phyloP scores from a whole-genome alignment of 2,329 filamentous ascomycete species.

The Ceratocystis harringtonii region DNA sequence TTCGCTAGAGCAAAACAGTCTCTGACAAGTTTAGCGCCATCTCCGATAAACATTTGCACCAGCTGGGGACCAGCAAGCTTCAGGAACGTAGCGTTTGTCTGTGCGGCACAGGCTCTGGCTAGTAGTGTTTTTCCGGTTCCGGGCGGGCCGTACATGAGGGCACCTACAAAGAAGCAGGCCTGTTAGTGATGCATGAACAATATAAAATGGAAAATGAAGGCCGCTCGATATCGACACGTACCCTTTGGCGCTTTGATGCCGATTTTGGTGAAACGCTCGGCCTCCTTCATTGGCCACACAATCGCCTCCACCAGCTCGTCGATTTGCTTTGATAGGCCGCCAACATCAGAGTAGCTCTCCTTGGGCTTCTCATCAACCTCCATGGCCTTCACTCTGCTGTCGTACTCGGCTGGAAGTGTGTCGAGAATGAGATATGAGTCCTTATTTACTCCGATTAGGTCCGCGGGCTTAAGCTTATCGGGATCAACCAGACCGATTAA shows the following conservation, averaged over 20 bases:
- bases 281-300: conserved; percentile 99
- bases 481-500: conserved; percentile 95
- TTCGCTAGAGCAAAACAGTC: conserved; percentile 97
- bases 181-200: conserved; percentile 17
- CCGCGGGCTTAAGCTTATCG: conserved; percentile 83
- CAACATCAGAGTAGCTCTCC: conserved; percentile 96
- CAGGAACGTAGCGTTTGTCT: conserved; percentile 96
- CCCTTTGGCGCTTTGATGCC: conserved; percentile 99
- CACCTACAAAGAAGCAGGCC: conserved; percentile 43
- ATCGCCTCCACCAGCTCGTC: conserved; percentile 97
- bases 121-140: conserved; percentile 85
- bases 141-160: conserved; percentile 91
- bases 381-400: conserved; percentile 98
- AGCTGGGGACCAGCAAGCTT: conserved; percentile 95
- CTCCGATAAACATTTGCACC: conserved; percentile 99
- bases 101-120: conserved; percentile 87
- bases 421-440: conserved; percentile 96
- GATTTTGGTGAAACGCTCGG: conserved; percentile 98
- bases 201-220: not conserved
- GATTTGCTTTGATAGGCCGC: conserved; percentile 96
- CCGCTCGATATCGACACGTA: conserved; percentile 31
- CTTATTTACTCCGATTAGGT: conserved; percentile 97
- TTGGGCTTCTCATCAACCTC: conserved; percentile 99
- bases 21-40: conserved; percentile 91
- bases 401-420: conserved; percentile 92